A percentile compares a stretch with the other conserved stretches of the same genome.
Evolutionary conservation across 129 eudicot genomes (phyloP).

Genomic region (Kitagawia praeruptora): DNA sequence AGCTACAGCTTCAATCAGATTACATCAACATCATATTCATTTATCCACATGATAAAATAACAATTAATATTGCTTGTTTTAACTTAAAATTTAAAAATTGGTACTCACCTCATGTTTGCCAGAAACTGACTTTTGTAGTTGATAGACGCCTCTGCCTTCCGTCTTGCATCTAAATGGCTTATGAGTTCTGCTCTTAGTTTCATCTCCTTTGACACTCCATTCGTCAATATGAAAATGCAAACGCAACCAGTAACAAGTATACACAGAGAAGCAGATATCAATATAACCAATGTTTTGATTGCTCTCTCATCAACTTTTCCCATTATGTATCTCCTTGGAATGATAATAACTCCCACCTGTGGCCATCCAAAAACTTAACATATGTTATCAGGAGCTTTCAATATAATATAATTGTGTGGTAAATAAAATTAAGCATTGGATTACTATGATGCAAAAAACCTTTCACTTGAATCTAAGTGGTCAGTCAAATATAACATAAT

Average conservation of each 20-base stretch:
- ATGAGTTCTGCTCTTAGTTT: conserved; percentile 83
- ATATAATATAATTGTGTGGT: neutral
- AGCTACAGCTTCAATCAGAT: neutral
- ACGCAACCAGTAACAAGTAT: conserved; percentile 78
- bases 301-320: conserved; percentile 91
- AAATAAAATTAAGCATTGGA: neutral
- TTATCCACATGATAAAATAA: neutral
- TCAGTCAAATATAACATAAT: neutral
- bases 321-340: conserved; percentile 90
- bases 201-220: conserved; percentile 98
- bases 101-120: conserved; percentile 90
- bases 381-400: neutral
- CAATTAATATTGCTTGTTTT: neutral
- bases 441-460: neutral
- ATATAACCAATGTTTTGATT: conserved; percentile 54
- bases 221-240: conserved; percentile 77
- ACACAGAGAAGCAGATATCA: conserved; percentile 83
- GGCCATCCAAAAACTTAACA: neutral
- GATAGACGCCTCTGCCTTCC: conserved; percentile 96
- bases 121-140: conserved; percentile 93
- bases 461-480: neutral
- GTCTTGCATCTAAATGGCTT: conserved; percentile 84
- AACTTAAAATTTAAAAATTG: neutral
- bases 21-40: neutral
- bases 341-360: conserved; percentile 90